Base-by-base conservation (phyloP, 768 basidiomycete species). In the Chalciporus chontae region DNA sequence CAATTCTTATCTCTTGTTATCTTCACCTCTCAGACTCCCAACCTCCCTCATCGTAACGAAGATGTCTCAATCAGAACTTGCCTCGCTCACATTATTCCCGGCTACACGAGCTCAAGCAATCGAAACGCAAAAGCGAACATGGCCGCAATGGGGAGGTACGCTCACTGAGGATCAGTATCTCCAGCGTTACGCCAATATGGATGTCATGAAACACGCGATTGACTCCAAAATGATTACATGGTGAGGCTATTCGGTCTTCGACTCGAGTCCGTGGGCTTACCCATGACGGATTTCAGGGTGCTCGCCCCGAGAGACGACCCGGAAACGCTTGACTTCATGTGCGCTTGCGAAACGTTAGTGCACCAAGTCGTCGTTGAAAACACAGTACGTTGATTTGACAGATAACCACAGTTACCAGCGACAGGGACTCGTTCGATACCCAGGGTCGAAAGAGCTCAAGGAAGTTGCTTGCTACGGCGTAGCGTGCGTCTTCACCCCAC, bases 311-410 rank as follows among this genome's bases (percentile, higher is more conserved):
- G 81, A 41, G 68, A 70, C 42, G 63, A 79, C 47, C 77, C 81
- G 0, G 63, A 66, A 6, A 75, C 79, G 3, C 51, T 83, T 3
- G 73, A 80, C 45, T 84, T 83, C 58, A 62, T 78, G 58, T 83
- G 76, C 57, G 74, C 82, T 15, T 84, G 82, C 56, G 77, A 81
- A 69, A 84, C 80, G 84, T 85, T 56, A 59, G 75, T 70, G 5
- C 8, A 5, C 1, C 15, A 14, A 7, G 14, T 36, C 15, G 34
- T 3, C 18, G 13, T 8, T 13, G 21, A 15, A 47, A 36, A 50
- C 19, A 44, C 26, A 17, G 45, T 49, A 32, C 54, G 24, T 7
- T 8, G n/a, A 45, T 3, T 40, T 13, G 36, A 27, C 23, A 27
- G 37, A 24, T 13, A 21, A 15, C 38, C 64, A 23, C 62, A 77